Evolutionary conservation across 345 rosid genomes (phyloP).

Genomic region (Eucalyptus pauciflora): DNA sequence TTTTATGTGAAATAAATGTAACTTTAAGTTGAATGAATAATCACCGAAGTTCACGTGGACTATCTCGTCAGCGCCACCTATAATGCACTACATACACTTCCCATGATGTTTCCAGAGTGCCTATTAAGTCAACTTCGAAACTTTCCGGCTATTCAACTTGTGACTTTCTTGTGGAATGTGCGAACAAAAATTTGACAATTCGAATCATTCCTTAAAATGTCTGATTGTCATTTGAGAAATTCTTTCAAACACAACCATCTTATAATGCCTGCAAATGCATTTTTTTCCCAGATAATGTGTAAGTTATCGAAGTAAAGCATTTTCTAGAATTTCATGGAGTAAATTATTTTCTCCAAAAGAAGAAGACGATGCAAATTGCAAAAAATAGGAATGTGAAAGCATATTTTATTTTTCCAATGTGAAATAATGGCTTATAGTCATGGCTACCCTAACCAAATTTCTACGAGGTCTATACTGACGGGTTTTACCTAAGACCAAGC

Average conservation of each 20-base stretch:
- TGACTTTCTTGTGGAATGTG: not conserved
- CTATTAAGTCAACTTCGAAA: accelerated
- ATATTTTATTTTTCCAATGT: not conserved
- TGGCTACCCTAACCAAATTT: not conserved
- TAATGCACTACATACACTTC: not conserved
- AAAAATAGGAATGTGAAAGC: not conserved
- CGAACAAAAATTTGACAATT: not conserved
- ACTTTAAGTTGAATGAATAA: not conserved
- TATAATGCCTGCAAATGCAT: not conserved
- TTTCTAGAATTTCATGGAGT: not conserved
- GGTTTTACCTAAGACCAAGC: not conserved
- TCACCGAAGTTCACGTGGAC: not conserved
- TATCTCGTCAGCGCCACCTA: not conserved
- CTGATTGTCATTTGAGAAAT: not conserved
- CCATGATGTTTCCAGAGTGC: not conserved
- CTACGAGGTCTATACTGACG: not conserved
- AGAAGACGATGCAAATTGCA: not conserved
- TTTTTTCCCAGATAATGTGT: no score
- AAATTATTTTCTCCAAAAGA: not conserved
- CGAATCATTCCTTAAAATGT: no score
- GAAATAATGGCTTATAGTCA: not conserved
- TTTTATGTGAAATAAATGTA: no score
- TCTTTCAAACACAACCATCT: not conserved
- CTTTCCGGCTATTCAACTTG: accelerated
- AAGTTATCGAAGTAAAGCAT: not conserved